Percentiles rank a stretch among this genome's conserved stretches.
These are phyloP conservation scores for Dactylonectria estremocensis DNA, from an alignment of 2,329 filamentous ascomycete genomes.

Conservation along the genomic window DNA sequence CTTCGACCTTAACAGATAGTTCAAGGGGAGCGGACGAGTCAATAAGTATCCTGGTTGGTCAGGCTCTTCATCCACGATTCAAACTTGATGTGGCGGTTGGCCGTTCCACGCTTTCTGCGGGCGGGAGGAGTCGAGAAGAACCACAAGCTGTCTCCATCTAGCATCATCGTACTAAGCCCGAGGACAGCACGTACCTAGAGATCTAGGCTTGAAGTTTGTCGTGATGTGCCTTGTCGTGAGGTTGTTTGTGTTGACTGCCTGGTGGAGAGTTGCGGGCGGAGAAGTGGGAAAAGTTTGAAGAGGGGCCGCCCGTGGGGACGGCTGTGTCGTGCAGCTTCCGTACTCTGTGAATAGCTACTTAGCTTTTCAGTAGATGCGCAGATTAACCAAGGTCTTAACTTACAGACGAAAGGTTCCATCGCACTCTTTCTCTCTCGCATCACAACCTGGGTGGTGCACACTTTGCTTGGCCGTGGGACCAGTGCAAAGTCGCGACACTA, in stretches of 20 bases:
- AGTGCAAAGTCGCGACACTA: too few species aligned
- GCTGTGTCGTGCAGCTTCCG: too few species aligned
- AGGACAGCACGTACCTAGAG: conserved; percentile 4
- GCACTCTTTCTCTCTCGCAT: too few species aligned
- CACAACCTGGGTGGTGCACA: too few species aligned
- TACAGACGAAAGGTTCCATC: too few species aligned
- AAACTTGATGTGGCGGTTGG: conserved; percentile 52
- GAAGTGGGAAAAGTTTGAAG: too few species aligned
- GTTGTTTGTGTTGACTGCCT: neutral
- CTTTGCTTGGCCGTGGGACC: too few species aligned
- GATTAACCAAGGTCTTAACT: too few species aligned
- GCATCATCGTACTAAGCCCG: conserved; percentile 49
- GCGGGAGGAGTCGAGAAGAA: conserved; percentile 52
- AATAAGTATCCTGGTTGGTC: conserved; percentile 34
- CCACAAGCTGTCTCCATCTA: conserved; percentile 56
- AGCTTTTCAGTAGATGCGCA: too few species aligned
- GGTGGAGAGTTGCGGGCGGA: neutral
- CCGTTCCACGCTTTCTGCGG: conserved; percentile 40
- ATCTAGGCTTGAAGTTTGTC: conserved; percentile 13
- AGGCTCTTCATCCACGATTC: conserved; percentile 54
- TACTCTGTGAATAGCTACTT: too few species aligned
- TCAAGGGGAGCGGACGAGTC: conserved; percentile 41
- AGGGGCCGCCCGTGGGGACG: neutral
- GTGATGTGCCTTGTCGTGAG: conserved; percentile 8
- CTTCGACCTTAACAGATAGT: conserved; percentile 14